Percentiles rank a stretch among this genome's conserved stretches.
phyloP scores from a whole-genome alignment of 768 basidiomycete species.

The Auriscalpium vulgare region DNA sequence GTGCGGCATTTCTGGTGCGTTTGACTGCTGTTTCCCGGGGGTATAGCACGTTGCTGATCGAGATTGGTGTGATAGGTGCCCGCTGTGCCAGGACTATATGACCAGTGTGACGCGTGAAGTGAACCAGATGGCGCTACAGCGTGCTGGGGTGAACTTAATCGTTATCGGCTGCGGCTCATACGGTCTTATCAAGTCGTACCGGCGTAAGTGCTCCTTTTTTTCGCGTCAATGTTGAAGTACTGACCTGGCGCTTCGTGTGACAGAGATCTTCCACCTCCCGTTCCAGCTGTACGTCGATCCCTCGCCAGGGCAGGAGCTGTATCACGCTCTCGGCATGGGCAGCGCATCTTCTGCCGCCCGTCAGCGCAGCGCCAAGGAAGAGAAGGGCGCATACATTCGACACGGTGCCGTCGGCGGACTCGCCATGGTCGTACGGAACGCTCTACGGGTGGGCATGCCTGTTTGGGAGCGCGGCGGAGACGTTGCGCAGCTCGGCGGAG shows the following conservation, averaged over 20 bases:
- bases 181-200: conserved; percentile 70
- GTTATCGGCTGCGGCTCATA: conserved; percentile 76
- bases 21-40: not conserved
- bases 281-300: conserved; percentile 81
- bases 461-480: conserved; percentile 78
- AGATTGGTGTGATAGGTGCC: conserved; percentile 42
- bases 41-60: conserved; percentile 4
- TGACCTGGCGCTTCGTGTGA: not conserved
- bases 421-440: conserved; percentile 65
- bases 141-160: conserved; percentile 50
- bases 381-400: conserved; percentile 51
- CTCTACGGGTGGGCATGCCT: conserved; percentile 69
- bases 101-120: conserved; percentile 48
- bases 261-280: conserved; percentile 62
- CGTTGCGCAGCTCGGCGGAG: conserved; percentile 76
- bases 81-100: conserved; percentile 84
- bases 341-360: conserved; percentile 35
- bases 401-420: conserved; percentile 61
- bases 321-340: conserved; percentile 73
- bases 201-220: conserved; percentile 32
- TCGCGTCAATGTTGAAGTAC: not conserved
- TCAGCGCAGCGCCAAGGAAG: conserved; percentile 17
- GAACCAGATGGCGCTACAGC: conserved; percentile 37
- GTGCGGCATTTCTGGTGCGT: conserved; percentile 77
- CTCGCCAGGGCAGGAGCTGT: conserved; percentile 41